phyloP scores from a whole-genome alignment of 1,284 basidiomycete species.

The Inonotus obliquus region DNA sequence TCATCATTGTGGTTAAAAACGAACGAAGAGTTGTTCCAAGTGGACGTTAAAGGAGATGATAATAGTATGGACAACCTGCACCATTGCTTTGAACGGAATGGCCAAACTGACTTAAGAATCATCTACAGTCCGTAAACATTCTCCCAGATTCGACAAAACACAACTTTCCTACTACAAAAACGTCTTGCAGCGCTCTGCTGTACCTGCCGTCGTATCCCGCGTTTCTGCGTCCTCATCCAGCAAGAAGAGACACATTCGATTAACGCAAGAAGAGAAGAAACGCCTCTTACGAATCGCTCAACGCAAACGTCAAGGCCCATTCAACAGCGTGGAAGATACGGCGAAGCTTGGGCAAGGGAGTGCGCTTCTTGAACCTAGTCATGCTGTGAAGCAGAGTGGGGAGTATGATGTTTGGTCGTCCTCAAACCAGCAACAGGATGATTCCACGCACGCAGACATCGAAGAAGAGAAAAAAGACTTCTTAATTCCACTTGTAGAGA shows the following conservation, averaged over 20 bases:
- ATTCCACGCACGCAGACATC: conserved; percentile 30
- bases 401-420: conserved; percentile 69
- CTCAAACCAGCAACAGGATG: conserved; percentile 20
- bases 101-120: background rate
- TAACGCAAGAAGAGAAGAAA: conserved; percentile 66
- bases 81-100: background rate
- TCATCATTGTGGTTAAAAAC: conserved; percentile 57
- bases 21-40: conserved; percentile 70
- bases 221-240: conserved; percentile 29
- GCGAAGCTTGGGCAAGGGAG: conserved; percentile 60
- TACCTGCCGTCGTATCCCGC: conserved; percentile 73
- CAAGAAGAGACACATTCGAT: conserved; percentile 29
- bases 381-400: conserved; percentile 68
- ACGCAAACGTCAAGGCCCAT: conserved; percentile 60
- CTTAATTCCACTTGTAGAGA: conserved; percentile 29
- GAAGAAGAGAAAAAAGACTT: conserved; percentile 36
- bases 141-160: conserved; percentile 50
- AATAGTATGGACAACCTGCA: conserved; percentile 42
- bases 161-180: conserved; percentile 78
- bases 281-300: conserved; percentile 72
- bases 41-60: conserved; percentile 81
- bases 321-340: conserved; percentile 65
- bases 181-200: conserved; percentile 77
- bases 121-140: conserved; percentile 47
- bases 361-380: conserved; percentile 52